These are phyloP conservation scores for Cercospora zeae-maydis DNA, from an alignment of 2,329 filamentous ascomycete species.

Conservation along the genomic window DNA sequence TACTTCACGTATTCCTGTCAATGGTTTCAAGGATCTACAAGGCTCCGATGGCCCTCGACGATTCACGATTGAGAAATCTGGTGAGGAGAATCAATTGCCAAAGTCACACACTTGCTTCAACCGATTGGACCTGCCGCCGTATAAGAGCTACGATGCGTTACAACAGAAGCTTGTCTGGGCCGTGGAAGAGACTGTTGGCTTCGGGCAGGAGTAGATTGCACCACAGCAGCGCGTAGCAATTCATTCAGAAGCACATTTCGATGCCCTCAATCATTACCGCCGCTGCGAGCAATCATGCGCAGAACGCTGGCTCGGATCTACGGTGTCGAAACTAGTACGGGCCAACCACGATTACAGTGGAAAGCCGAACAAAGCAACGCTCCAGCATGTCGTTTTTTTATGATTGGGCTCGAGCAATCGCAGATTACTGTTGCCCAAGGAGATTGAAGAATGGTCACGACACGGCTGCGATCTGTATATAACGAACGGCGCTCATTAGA, in stretches of 20 bases:
- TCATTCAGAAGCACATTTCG: not conserved
- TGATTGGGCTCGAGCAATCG: not conserved
- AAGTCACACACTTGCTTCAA: slow-evolving; percentile 99
- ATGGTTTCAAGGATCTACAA: slow-evolving; percentile 98
- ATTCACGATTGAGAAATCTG: slow-evolving; percentile 97
- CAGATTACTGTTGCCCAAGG: not conserved
- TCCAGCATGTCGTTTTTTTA: not conserved
- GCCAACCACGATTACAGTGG: not conserved
- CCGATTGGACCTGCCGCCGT: slow-evolving; percentile 87
- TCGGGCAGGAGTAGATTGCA: slow-evolving; percentile 84
- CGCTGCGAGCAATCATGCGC: not conserved
- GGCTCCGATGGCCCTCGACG: slow-evolving; percentile 91
- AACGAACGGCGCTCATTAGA: not conserved
- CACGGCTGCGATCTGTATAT: slow-evolving; percentile 8
- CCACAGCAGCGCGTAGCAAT: not conserved
- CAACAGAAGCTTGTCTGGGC: slow-evolving; percentile 91
- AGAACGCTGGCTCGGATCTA: not conserved
- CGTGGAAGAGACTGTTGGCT: slow-evolving; percentile 97
- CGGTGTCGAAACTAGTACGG: not conserved
- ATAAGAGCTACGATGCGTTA: slow-evolving; percentile 81
- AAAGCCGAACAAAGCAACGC: not conserved
- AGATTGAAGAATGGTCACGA: not conserved
- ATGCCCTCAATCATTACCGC: not conserved
- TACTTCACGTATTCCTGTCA: slow-evolving; percentile 95
- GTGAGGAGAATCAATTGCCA: slow-evolving; percentile 82